Base-by-base conservation (phyloP, 164 flowering plant genomes). In the Vitis amurensis region DNA sequence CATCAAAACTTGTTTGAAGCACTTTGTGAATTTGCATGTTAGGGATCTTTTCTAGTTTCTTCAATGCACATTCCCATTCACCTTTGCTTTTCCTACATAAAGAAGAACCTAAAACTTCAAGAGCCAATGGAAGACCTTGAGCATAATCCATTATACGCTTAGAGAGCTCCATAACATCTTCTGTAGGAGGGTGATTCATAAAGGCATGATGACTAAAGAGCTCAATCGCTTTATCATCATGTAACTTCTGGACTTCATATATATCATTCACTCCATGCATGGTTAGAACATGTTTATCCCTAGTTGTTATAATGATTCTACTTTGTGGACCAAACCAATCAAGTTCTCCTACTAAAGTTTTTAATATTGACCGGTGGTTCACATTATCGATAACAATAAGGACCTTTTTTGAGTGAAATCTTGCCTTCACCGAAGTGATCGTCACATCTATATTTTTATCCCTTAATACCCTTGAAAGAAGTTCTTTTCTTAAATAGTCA, bases 291-390 rank as follows among this genome's bases (percentile, higher is more conserved):
- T 23, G 27, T 27, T 19, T 13, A 48, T 63, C 50, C 47, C 73
- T 63, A 10, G 62, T 44, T 55, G 73, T 71, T 48, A 71, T 71
- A 30, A 71, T 64, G 15, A 71, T 71, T 48, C 51, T 71, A 64
- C 73, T 71, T 58, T 68, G 68, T 7, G 16, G 19, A 13, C 30
- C 49, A 31, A 65, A 51, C 55, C 55, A 55, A 6, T 37, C 55
- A 62, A 49, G 55, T 16, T 56, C 23, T 19, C 60, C 17, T 4
- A 59, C 63, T 19, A 60, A 44, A 12, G 11, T 60, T 29, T 60
- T 17, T 5, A 60, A 8, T 29, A 19, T 30, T 15, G 23, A 30
- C 8, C 11, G 7, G 10, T 17, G 11, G 11, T 60, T 11, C 29
- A 60, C 37, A 15, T 60, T 44, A 60, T 60, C 63, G 30, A 60